A percentile compares a stretch with the other conserved stretches of the same genome.
phyloP scores from a whole-genome alignment of 1,284 basidiomycete species.

The Microstroma glucosiphilum region DNA sequence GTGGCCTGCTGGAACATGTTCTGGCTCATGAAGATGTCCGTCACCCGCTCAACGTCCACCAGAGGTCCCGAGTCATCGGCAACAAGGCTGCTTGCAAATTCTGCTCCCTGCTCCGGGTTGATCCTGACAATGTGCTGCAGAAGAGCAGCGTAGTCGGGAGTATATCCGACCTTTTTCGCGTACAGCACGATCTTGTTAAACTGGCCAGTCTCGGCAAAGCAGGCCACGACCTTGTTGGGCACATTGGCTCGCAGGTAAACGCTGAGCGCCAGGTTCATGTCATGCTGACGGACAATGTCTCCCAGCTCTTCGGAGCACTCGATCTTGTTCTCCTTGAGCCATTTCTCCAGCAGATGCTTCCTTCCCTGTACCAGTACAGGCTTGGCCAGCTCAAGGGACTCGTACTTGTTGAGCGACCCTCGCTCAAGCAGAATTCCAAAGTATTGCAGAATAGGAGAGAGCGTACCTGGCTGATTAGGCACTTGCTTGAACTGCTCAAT shows the following conservation, averaged over 20 bases:
- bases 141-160: slow-evolving; percentile 88
- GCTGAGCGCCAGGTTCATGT: slow-evolving; percentile 97
- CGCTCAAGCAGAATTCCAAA: slow-evolving; percentile 97
- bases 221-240: slow-evolving; percentile 93
- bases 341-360: slow-evolving; percentile 96
- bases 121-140: slow-evolving; percentile 94
- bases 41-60: slow-evolving; percentile 73
- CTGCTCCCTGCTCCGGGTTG: slow-evolving; percentile 95
- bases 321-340: slow-evolving; percentile 99
- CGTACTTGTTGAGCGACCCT: slow-evolving; percentile 92
- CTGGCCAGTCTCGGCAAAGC: slow-evolving; percentile 98
- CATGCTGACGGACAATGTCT: slow-evolving; percentile 88
- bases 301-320: slow-evolving; percentile 98
- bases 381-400: slow-evolving; percentile 90
- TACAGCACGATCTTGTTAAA: slow-evolving; percentile 98
- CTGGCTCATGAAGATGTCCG: slow-evolving; percentile 96
- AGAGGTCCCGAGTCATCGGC: slow-evolving; percentile 89
- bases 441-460: slow-evolving; percentile 96
- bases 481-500: slow-evolving; percentile 98
- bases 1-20: slow-evolving; percentile 99
- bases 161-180: slow-evolving; percentile 93
- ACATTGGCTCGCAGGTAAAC: slow-evolving; percentile 97
- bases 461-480: slow-evolving; percentile 77
- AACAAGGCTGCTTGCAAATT: slow-evolving; percentile 90
- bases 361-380: slow-evolving; percentile 94